Evolutionary conservation across 257 asterid genomes (phyloP).

Genomic region (Avicennia marina): DNA sequence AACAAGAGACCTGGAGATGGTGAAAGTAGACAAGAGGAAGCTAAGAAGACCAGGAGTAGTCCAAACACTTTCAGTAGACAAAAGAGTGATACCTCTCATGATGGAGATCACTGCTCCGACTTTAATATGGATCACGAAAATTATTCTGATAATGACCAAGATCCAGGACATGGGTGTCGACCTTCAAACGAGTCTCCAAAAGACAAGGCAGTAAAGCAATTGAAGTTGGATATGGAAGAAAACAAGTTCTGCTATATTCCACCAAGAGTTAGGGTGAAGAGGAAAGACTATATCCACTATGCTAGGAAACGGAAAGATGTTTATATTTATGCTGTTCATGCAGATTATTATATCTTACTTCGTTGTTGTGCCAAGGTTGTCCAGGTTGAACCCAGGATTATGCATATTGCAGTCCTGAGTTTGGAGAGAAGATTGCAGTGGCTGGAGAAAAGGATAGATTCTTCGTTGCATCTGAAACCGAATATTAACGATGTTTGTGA

Average conservation of each 20-base stretch:
- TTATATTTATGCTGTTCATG: conserved; percentile 59
- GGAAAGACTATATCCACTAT: conserved; percentile 40
- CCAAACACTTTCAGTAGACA: conserved; percentile 7
- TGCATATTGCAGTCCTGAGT: conserved; percentile 66
- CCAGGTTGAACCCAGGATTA: conserved; percentile 56
- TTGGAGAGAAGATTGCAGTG: conserved; percentile 58
- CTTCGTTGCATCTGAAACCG: conserved; percentile 17
- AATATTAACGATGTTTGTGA: background rate
- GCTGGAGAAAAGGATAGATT: conserved; percentile 49
- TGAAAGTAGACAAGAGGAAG: conserved; percentile 7
- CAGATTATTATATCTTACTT: conserved; percentile 73
- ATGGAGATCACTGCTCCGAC: background rate
- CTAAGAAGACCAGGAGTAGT: background rate
- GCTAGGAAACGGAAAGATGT: conserved; percentile 48
- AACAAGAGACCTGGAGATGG: conserved; percentile 16
- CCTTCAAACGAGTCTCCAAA: conserved; percentile 17
- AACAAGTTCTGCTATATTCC: conserved; percentile 55
- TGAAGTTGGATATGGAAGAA: conserved; percentile 72
- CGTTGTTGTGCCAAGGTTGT: conserved; percentile 74
- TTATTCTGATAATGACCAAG: conserved; percentile 12
- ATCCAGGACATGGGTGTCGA: conserved; percentile 4
- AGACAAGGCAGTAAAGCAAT: conserved; percentile 36
- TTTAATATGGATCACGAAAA: conserved; percentile 4
- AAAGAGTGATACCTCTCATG: background rate
- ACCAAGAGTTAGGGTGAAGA: conserved; percentile 41